A percentile compares a stretch with the other conserved stretches of the same genome.
These are phyloP conservation scores for Thraustotheca clavata DNA, from an alignment of 352 stramenopile species.

Conservation along the genomic window DNA sequence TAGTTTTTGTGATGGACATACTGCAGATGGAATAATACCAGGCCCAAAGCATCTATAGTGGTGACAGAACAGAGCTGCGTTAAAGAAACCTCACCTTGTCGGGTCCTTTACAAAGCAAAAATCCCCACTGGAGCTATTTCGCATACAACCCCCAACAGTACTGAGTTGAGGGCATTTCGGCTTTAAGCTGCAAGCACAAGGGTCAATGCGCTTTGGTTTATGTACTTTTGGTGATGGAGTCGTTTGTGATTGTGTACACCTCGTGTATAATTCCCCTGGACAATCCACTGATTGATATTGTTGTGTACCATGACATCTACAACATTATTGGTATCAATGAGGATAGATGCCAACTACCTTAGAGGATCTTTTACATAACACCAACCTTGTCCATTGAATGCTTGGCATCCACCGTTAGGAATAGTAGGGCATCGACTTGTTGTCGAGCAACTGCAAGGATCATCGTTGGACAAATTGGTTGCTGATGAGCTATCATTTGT, in stretches of 20 bases:
- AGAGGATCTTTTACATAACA: conserved; percentile 19
- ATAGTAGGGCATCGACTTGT: not conserved
- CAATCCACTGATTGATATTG: not conserved
- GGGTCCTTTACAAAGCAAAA: conserved; percentile 17
- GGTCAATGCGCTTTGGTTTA: not conserved
- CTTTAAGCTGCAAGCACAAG: conserved; percentile 6
- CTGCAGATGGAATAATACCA: not conserved
- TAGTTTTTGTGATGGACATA: conserved; percentile 2
- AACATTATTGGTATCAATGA: not conserved
- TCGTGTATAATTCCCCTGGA: conserved; percentile 15
- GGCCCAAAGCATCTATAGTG: conserved; percentile 2
- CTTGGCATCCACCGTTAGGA: conserved; percentile 1
- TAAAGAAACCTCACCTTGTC: not conserved
- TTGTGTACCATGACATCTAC: conserved; percentile 1
- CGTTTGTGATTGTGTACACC: not conserved
- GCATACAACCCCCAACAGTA: not conserved
- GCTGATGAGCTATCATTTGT: not conserved
- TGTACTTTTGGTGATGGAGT: not conserved
- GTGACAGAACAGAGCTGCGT: not conserved
- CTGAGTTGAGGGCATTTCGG: conserved; percentile 1
- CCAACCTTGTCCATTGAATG: conserved; percentile 7
- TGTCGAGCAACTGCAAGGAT: conserved; percentile 16
- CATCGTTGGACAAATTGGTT: not conserved
- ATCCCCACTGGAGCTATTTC: not conserved
- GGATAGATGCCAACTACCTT: not conserved